Percentiles rank a stretch among this genome's conserved stretches.
These are phyloP conservation scores for Penicillium sp. DNA, from an alignment of 2,329 filamentous ascomycete species.

Conservation along the genomic window DNA sequence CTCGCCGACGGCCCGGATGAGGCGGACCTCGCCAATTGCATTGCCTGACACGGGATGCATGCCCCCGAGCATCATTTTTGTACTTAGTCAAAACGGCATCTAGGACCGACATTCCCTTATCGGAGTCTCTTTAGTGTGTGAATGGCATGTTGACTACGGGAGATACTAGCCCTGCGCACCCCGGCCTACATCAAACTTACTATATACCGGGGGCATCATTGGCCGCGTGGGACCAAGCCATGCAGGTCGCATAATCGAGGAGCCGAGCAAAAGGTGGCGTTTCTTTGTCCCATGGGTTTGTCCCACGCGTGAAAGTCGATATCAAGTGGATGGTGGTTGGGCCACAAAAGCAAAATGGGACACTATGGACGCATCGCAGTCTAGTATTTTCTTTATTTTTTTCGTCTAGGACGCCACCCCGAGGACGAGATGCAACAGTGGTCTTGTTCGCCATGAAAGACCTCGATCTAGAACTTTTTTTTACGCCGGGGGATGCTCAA, in stretches of 20 bases:
- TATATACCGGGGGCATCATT: slow-evolving; percentile 18
- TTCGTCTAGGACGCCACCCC: slow-evolving; percentile 1
- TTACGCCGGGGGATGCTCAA: slow-evolving; percentile 5
- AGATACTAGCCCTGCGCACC: too few species aligned
- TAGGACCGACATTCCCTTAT: too few species aligned
- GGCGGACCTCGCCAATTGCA: too few species aligned
- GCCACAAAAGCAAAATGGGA: neutral
- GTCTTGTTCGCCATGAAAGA: slow-evolving; percentile 12
- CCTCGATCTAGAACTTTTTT: slow-evolving; percentile 24
- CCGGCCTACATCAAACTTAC: too few species aligned
- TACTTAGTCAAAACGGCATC: too few species aligned
- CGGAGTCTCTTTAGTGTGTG: too few species aligned
- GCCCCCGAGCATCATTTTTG: too few species aligned
- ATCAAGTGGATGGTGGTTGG: neutral
- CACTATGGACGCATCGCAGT: too few species aligned
- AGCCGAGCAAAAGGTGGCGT: neutral
- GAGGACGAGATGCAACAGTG: slow-evolving; percentile 12
- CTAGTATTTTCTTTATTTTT: slow-evolving; percentile 5
- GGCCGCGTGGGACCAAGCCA: slow-evolving; percentile 4
- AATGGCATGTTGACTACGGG: neutral
- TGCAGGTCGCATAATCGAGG: slow-evolving; percentile 5
- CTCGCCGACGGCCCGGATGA: too few species aligned
- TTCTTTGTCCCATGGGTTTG: neutral
- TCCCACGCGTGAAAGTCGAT: too few species aligned
- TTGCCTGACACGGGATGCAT: too few species aligned